A percentile compares a stretch with the other conserved stretches of the same genome.
Evolutionary conservation across 306 rosid species (phyloP).

Genomic region (Prunus mira): DNA sequence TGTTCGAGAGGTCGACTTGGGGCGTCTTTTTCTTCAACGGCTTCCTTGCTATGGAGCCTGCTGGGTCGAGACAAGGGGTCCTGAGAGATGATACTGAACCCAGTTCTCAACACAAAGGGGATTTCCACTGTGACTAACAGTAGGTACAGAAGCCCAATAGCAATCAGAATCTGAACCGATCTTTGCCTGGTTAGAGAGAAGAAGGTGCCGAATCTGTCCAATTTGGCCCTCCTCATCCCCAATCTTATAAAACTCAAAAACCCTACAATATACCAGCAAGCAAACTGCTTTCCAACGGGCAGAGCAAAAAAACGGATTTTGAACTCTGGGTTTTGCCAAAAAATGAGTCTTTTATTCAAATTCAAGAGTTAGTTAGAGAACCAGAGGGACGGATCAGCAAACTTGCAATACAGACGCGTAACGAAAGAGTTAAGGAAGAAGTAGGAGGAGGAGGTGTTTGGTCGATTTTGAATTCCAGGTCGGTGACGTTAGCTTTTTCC

Average conservation of each 20-base stretch:
- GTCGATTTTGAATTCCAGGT: slow-evolving; percentile 5
- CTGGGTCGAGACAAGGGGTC: slow-evolving; percentile 38
- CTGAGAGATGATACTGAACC: slow-evolving; percentile 36
- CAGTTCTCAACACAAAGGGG: slow-evolving; percentile 61
- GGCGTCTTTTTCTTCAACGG: slow-evolving; percentile 50
- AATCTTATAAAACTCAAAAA: background rate
- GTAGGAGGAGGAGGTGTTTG: background rate
- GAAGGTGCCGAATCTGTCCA: slow-evolving; percentile 38
- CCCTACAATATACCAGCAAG: background rate
- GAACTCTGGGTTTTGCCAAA: slow-evolving; percentile 4
- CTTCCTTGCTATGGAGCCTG: slow-evolving; percentile 41
- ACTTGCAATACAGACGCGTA: slow-evolving; percentile 19
- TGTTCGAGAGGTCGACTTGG: slow-evolving; percentile 57
- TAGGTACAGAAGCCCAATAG: slow-evolving; percentile 48
- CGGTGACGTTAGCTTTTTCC: slow-evolving; percentile 27
- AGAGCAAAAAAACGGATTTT: background rate
- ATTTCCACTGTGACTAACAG: slow-evolving; percentile 62
- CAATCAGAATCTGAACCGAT: slow-evolving; percentile 62
- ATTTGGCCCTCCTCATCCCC: slow-evolving; percentile 62
- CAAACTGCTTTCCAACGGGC: background rate
- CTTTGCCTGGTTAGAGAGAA: slow-evolving; percentile 57
- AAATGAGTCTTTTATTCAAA: slow-evolving; percentile 11
- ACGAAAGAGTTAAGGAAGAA: background rate
- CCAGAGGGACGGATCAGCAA: slow-evolving; percentile 19
- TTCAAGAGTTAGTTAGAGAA: background rate